Base-by-base conservation (phyloP, 192 early-diverging fungal species). In the Pecoramyces ruminantium region DNA sequence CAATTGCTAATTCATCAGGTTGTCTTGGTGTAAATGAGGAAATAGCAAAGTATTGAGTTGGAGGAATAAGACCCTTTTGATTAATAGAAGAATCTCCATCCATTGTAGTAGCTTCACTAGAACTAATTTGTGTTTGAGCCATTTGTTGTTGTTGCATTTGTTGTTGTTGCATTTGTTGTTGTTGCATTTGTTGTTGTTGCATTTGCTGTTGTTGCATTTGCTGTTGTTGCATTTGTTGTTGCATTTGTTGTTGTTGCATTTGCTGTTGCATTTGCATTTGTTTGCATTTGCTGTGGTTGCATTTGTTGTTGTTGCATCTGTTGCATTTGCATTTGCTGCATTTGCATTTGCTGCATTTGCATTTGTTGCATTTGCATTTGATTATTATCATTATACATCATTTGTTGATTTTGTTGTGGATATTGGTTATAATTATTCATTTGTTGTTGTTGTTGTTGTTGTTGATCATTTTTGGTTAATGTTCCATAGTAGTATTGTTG, bases 1-100 rank as follows among this genome's bases (percentile, higher is more conserved):
- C 81, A 18, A 86, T 81, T 4, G 25, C n/a, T n/a, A 86, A 81
- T 78, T 86, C 86, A 81, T 86, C 86, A 13, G 58, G 29, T 29
- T 83, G 81, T 28, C 83, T 80, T 11, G 86, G 77, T n/a, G 51
- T 67, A n/a, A 67, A 67, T 21, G 51, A 67, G 8, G 51, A 67
- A 67, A 67, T 67, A n/a, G 51, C 51, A 9, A 21, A 67, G 9
- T 67, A 67, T n/a, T 4, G 17, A 27, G 51, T 67, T n/a, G 51
- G 51, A 21, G 51, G 51, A n/a, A 67, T 67, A 27, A 67, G 51
- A 11, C 51, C 51, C 9, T 67, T 67, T n/a, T 67, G 51, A 9
- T 67, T 67, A n/a, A 67, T 25, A 6, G 4, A 2, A 67, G 51
- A n/a, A 67, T 67, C 51, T n/a, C 51, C 51, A n/a, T 67, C 51